A percentile compares a stretch with the other conserved stretches of the same genome.
These are phyloP conservation scores for Linderina pennispora DNA, from an alignment of 192 early-diverging fungal species.

Conservation along the genomic window DNA sequence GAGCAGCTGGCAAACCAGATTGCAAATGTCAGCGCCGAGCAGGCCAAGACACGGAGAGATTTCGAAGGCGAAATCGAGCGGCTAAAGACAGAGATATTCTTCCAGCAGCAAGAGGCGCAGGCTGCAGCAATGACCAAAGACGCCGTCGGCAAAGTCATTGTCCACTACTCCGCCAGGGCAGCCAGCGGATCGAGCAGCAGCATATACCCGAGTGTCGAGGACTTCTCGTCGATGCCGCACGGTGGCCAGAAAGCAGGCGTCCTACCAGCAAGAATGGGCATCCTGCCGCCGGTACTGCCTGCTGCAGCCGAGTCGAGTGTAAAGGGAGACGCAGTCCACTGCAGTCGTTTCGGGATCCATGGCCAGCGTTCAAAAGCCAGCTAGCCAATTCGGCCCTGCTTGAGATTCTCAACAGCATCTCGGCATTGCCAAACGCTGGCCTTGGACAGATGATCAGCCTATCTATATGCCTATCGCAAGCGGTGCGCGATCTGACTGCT, in stretches of 20 bases:
- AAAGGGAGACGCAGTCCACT: too few species aligned
- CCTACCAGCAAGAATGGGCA: too few species aligned
- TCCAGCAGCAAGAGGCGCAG: constrained; percentile 35
- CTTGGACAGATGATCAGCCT: too few species aligned
- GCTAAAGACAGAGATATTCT: constrained; percentile 28
- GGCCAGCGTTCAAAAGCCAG: too few species aligned
- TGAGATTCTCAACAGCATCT: neutral
- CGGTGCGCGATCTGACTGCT: too few species aligned
- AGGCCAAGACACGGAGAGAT: constrained; percentile 4
- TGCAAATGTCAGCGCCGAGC: constrained; percentile 1
- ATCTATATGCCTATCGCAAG: too few species aligned
- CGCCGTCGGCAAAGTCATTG: neutral
- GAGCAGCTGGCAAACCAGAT: constrained; percentile 35
- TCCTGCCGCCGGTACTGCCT: too few species aligned
- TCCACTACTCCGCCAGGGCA: neutral
- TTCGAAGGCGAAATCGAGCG: constrained; percentile 31
- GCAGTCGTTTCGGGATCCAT: too few species aligned
- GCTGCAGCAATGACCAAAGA: constrained; percentile 8
- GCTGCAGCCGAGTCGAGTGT: too few species aligned
- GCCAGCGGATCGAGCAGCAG: neutral
- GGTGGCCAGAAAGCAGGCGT: too few species aligned
- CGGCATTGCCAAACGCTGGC: neutral
- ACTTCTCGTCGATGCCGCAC: constrained; percentile 28
- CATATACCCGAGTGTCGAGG: constrained; percentile 22
- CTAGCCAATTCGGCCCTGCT: neutral